Conservation (phyloP, 2,329 filamentous ascomycete genomes). For the Fulvia fulva region DNA sequence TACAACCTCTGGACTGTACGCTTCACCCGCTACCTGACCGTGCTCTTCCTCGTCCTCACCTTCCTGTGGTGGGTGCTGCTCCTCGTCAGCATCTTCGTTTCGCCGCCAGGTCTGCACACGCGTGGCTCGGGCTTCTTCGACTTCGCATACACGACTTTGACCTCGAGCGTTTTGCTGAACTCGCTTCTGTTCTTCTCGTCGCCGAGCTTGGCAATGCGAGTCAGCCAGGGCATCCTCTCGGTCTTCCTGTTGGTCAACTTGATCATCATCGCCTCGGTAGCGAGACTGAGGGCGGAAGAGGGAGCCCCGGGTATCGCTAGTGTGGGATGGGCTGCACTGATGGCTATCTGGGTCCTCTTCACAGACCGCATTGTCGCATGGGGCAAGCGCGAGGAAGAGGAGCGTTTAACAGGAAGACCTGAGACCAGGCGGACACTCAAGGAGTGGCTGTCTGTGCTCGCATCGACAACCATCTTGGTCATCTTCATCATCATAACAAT, state of each 20-base stretch:
- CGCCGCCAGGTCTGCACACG: constrained; percentile 78
- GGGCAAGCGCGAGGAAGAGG: constrained; percentile 90
- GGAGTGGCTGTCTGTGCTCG: constrained; percentile 79
- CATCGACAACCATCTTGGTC: constrained; percentile 67
- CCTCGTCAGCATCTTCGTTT: constrained; percentile 86
- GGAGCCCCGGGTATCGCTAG: constrained; percentile 87
- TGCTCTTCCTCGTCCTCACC: constrained; percentile 69
- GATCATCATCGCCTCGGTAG: constrained; percentile 73
- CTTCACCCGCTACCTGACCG: constrained; percentile 70
- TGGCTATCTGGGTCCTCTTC: constrained; percentile 72
- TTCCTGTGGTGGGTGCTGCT: constrained; percentile 92
- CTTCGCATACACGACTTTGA: constrained; percentile 77
- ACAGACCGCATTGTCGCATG: constrained; percentile 81
- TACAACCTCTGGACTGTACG: constrained; percentile 95
- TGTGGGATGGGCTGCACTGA: constrained; percentile 75
- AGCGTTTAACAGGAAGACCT: constrained; percentile 81
- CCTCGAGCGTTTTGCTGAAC: constrained; percentile 70
- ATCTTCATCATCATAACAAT: constrained; percentile 65
- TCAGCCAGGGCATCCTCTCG: constrained; percentile 66
- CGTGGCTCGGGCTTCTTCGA: constrained; percentile 90
- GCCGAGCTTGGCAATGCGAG: constrained; percentile 73
- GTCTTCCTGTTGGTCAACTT: constrained; percentile 67
- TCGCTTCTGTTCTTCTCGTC: constrained; percentile 82
- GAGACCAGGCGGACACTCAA: constrained; percentile 77
- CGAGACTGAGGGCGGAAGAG: constrained; percentile 74